A percentile compares a stretch with the other conserved stretches of the same genome.
Conservation (phyloP, 108 stramenopile genomes). For the Chaetoceros muelleri region DNA sequence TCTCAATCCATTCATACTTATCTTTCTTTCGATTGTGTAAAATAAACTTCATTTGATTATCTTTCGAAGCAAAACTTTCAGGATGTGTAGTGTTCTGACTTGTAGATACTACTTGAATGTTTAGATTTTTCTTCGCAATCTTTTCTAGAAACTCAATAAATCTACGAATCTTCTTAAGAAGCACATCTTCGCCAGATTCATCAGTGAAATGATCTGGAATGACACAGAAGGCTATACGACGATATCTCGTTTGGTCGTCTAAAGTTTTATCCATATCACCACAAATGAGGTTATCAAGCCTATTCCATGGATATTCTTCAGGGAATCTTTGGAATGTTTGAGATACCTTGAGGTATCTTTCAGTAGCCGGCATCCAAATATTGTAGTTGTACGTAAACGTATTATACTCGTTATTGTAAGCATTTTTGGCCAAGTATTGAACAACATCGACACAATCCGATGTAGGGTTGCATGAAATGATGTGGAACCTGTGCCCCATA, state of each 20-base stretch:
- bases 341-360: slow-evolving; percentile 30
- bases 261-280: slow-evolving; percentile 53
- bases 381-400: slow-evolving; percentile 29
- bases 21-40: slow-evolving; percentile 50
- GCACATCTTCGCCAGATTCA: slow-evolving; percentile 50
- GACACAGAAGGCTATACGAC: slow-evolving; percentile 64
- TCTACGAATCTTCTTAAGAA: slow-evolving; percentile 48
- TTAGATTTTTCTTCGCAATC: slow-evolving; percentile 38
- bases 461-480: slow-evolving; percentile 58
- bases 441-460: slow-evolving; percentile 70
- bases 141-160: slow-evolving; percentile 64
- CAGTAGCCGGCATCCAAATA: slow-evolving; percentile 18
- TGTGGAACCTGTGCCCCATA: slow-evolving; percentile 36
- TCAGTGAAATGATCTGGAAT: slow-evolving; percentile 49
- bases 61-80: slow-evolving; percentile 26
- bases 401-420: slow-evolving; percentile 38
- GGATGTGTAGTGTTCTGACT: slow-evolving; percentile 6
- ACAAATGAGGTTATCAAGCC: slow-evolving; percentile 71
- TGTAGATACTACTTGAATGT: neutral
- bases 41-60: slow-evolving; percentile 43
- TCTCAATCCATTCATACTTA: slow-evolving; percentile 78
- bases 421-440: slow-evolving; percentile 52
- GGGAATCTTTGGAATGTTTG: slow-evolving; percentile 83
- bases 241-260: slow-evolving; percentile 54
- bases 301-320: slow-evolving; percentile 69